Percentiles rank a stretch among this genome's conserved stretches.
Conservation (phyloP, 805 yeast genomes). For the Teunomyces pallodes region DNA sequence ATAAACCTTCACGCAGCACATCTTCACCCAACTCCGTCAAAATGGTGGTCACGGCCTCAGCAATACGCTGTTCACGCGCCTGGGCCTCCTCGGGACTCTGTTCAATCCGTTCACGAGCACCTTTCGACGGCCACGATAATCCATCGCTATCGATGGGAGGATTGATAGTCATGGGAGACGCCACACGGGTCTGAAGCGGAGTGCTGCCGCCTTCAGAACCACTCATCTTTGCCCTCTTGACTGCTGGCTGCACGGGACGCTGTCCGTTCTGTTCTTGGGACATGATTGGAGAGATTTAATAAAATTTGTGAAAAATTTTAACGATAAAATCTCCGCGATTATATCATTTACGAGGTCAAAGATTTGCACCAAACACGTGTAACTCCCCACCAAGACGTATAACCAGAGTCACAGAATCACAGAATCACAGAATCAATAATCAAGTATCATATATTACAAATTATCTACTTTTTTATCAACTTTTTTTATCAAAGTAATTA, state of each 20-base stretch:
- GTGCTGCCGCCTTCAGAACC: constrained; percentile 1
- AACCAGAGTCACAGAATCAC: too few relatives aligned
- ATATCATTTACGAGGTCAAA: background rate
- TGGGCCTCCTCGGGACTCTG: constrained; percentile 62
- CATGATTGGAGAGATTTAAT: background rate
- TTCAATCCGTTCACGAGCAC: constrained; percentile 76
- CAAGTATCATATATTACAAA: too few relatives aligned
- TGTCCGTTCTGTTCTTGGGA: constrained; percentile 1
- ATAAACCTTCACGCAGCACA: constrained; percentile 77
- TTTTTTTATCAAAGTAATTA: too few relatives aligned
- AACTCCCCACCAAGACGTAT: too few relatives aligned
- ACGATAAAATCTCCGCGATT: background rate
- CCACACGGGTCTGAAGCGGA: constrained; percentile 72
- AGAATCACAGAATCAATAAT: too few relatives aligned
- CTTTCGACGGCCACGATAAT: constrained; percentile 88
- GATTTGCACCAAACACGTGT: too few relatives aligned
- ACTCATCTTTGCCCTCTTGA: constrained; percentile 6
- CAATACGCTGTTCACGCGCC: constrained; percentile 72
- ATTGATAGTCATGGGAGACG: constrained; percentile 76
- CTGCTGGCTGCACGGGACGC: background rate
- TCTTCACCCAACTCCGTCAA: constrained; percentile 90
- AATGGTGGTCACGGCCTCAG: constrained; percentile 77
- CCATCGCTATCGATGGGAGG: constrained; percentile 92
- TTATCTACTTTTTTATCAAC: too few relatives aligned
- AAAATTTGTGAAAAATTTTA: background rate